phyloP scores from a whole-genome alignment of 306 rosid species.

The Phaseolus lunatus region DNA sequence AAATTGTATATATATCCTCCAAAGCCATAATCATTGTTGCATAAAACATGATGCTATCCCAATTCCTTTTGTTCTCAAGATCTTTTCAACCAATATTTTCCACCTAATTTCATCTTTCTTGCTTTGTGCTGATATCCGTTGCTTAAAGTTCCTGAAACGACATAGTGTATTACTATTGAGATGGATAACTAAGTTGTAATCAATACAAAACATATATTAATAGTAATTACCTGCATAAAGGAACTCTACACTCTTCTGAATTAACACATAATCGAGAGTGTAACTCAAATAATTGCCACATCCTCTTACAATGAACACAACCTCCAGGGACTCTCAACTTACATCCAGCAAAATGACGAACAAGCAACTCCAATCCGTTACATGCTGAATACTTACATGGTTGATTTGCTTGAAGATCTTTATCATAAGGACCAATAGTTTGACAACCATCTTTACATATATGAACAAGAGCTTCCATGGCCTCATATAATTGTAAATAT shows the following conservation, averaged over 20 bases:
- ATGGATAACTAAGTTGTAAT: not conserved
- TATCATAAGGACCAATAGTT: conserved; percentile 88
- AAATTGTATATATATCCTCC: conserved; percentile 20
- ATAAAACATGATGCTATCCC: conserved; percentile 59
- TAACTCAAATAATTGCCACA: conserved; percentile 95
- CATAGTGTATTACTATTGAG: conserved; percentile 2
- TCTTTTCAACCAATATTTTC: conserved; percentile 74
- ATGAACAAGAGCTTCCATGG: conserved; percentile 98
- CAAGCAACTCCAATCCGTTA: conserved; percentile 81
- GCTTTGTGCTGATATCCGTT: conserved; percentile 64
- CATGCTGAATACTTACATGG: conserved; percentile 83
- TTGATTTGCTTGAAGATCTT: conserved; percentile 74
- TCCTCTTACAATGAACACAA: conserved; percentile 87
- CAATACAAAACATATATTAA: not conserved
- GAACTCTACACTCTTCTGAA: conserved; percentile 72
- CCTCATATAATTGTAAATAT: conserved; percentile 78
- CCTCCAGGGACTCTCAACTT: conserved; percentile 88
- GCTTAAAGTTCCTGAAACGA: conserved; percentile 81
- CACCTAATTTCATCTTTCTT: conserved; percentile 89
- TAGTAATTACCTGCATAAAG: conserved; percentile 77
- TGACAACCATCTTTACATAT: conserved; percentile 90
- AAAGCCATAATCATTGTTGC: conserved; percentile 39
- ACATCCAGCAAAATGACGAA: conserved; percentile 96
- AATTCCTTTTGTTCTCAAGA: conserved; percentile 67
- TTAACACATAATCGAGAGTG: conserved; percentile 83